Percentiles rank a stretch among this genome's conserved stretches.
Conservation (phyloP, 495 filamentous ascomycete species). For the Glonium stellatum region DNA sequence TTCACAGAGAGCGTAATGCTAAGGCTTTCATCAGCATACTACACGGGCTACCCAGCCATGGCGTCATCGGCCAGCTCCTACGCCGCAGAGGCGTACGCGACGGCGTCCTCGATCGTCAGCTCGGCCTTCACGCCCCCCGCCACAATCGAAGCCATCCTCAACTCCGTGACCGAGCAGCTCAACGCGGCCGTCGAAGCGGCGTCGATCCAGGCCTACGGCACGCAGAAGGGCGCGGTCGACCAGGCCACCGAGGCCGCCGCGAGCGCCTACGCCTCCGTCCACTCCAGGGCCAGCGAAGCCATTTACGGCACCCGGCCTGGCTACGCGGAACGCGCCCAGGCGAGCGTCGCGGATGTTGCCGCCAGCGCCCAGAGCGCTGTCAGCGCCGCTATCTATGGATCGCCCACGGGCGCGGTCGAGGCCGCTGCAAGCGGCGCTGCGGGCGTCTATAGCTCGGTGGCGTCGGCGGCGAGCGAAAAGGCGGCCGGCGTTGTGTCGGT, state of each 20-base stretch:
- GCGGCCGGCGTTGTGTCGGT: constrained; percentile 28
- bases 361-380: constrained; percentile 44
- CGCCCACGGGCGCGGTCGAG: constrained; percentile 37
- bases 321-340: constrained; percentile 44
- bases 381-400: constrained; percentile 50
- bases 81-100: constrained; percentile 50
- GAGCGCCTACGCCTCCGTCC: constrained; percentile 44
- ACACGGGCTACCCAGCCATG: constrained; percentile 46
- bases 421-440: constrained; percentile 35
- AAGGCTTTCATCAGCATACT: constrained; percentile 59
- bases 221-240: constrained; percentile 48
- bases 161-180: constrained; percentile 49
- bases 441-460: constrained; percentile 34
- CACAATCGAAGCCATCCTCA: constrained; percentile 52
- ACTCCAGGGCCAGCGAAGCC: constrained; percentile 46
- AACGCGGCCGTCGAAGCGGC: constrained; percentile 55
- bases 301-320: constrained; percentile 49
- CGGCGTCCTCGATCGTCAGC: constrained; percentile 49
- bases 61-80: constrained; percentile 50
- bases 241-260: constrained; percentile 47
- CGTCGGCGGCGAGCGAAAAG: constrained; percentile 38
- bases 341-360: constrained; percentile 45
- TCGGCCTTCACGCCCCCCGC: constrained; percentile 51
- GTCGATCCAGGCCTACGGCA: constrained; percentile 54
- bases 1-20: constrained; percentile 77